Base-by-base conservation (phyloP, 2,329 filamentous ascomycete genomes). In the Beauveria scarabaeidicola region DNA sequence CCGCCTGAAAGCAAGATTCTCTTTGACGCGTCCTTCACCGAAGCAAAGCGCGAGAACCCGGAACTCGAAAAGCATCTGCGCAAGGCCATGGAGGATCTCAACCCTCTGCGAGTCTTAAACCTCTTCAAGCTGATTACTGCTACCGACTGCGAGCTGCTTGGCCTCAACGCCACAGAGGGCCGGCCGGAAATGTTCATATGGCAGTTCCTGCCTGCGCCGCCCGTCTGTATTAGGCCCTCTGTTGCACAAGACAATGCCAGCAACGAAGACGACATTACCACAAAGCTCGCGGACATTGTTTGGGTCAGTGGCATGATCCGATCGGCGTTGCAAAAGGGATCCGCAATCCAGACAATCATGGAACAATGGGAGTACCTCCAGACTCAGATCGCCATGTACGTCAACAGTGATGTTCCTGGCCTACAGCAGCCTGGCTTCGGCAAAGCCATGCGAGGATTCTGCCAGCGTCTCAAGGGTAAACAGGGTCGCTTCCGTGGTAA, bases 351-450 rank as follows among this genome's bases (percentile, higher is more conserved):
- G 64, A 95, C 90, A 1, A 89, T 97, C 60, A 95, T 97, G 86
- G 94, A 99, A 71, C 91, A 96, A 67, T 99, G 94, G 94, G 94
- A 99, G 69, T 97, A 93, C 68, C 78, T 99, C 62, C 93, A 97
- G 69, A 81, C 96, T 9, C 92, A 97, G 69, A 89, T 97, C 62
- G 94, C 93, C 62, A 91, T 97, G 81, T 97, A 99, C 71, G 93
- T 99, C 72, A 97, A 99, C 76, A 96, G 92, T 64, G 92, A 97
- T 67, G 87, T 96, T 2, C 94, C 94, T 0, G 93, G 93, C 29
- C 81, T 99, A n/a, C 87, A 92, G 66, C 91, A 95, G 67, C 87
- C 87, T 13, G 90, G 91, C 9, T 88, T 91, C 62, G 90, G 91
- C 61, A 97, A 96, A 72, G 84, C 89, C 1, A 95, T 94, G 67